phyloP scores from a whole-genome alignment of 306 rosid species.

The Begonia fuchsioides region DNA sequence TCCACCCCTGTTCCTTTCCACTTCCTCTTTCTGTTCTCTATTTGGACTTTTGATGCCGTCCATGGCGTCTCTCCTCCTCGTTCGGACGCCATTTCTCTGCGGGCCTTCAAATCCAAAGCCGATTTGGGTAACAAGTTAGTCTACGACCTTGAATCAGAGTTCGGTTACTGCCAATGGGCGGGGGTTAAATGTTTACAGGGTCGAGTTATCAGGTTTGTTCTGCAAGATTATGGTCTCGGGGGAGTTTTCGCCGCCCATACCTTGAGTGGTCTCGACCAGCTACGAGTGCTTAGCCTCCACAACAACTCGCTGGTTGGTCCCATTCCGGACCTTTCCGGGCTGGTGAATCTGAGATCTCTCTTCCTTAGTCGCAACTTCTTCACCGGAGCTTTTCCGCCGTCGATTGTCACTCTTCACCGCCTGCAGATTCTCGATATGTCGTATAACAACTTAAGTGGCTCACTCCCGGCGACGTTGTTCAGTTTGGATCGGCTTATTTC shows the following conservation, averaged over 20 bases:
- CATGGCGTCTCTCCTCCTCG: constrained; percentile 8
- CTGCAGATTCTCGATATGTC: constrained; percentile 49
- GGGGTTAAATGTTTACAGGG: constrained; percentile 79
- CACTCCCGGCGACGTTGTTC: constrained; percentile 24
- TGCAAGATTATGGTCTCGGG: constrained; percentile 29
- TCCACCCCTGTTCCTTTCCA: neutral
- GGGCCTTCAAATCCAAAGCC: constrained; percentile 58
- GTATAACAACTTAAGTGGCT: constrained; percentile 38
- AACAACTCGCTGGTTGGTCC: constrained; percentile 79
- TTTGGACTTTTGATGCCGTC: constrained; percentile 5
- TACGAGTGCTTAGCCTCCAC: constrained; percentile 51
- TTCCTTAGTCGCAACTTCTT: constrained; percentile 43
- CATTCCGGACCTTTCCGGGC: constrained; percentile 57
- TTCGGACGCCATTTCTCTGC: constrained; percentile 52
- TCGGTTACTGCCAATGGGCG: constrained; percentile 75
- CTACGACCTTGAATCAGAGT: constrained; percentile 42
- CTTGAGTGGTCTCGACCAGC: constrained; percentile 59
- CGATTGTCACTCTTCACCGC: constrained; percentile 42
- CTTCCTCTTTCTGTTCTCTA: neutral
- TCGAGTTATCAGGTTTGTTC: constrained; percentile 43
- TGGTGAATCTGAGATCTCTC: constrained; percentile 52
- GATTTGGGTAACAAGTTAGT: constrained; percentile 64
- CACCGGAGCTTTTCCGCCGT: constrained; percentile 55
- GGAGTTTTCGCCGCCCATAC: constrained; percentile 45
- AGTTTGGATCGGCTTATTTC: constrained; percentile 37